phyloP scores from a whole-genome alignment of 2,329 filamentous ascomycete species.

The Fusarium sterilihyphosum region DNA sequence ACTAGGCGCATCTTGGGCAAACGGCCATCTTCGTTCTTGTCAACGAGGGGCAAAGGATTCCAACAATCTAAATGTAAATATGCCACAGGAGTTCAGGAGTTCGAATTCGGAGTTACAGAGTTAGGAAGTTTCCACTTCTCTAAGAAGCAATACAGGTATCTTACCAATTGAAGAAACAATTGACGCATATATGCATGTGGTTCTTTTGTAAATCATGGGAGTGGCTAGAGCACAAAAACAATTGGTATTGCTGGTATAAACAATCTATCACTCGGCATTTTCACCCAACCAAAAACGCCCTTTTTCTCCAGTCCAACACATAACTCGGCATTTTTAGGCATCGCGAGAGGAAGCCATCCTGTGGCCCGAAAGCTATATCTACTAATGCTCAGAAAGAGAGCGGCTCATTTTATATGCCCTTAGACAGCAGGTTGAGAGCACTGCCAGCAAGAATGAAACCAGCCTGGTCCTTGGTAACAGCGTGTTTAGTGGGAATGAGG shows the following conservation, averaged over 20 bases:
- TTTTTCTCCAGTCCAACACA: constrained; percentile 24
- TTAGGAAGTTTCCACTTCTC: neutral
- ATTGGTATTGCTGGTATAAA: constrained; percentile 40
- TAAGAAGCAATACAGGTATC: neutral
- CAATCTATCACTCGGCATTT: constrained; percentile 43
- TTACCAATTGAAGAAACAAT: too few species aligned
- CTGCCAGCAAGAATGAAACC: constrained; percentile 93
- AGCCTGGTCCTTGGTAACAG: constrained; percentile 88
- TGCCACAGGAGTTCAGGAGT: neutral
- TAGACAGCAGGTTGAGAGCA: constrained; percentile 88
- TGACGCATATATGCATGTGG: neutral
- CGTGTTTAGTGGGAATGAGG: constrained; percentile 82
- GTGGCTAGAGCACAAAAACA: constrained; percentile 28
- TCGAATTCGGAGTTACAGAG: neutral
- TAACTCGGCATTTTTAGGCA: constrained; percentile 17
- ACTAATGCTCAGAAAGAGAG: neutral
- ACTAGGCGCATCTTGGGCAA: neutral
- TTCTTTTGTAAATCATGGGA: neutral
- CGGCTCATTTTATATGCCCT: constrained; percentile 51
- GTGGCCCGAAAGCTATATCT: neutral
- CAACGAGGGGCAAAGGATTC: neutral
- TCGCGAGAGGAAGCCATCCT: neutral
- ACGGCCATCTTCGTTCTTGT: neutral
- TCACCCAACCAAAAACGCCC: constrained; percentile 40
- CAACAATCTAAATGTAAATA: neutral